Evolutionary conservation across 495 filamentous ascomycete genomes (phyloP), one percentile per base, ranked within the genome.

Genomic region (Hypoxylon perforatum): DNA sequence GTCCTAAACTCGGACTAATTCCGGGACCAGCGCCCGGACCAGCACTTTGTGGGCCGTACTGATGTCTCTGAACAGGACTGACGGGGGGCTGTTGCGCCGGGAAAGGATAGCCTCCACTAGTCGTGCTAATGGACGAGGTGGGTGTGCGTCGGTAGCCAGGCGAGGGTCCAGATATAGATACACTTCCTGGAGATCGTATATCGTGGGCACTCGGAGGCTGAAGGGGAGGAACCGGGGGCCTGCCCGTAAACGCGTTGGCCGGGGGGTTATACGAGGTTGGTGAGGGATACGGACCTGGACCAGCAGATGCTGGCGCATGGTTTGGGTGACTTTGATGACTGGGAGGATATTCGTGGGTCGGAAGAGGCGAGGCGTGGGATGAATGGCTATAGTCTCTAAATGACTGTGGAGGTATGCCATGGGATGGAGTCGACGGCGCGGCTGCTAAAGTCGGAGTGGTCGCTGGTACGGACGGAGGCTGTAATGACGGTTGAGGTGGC

Each of bases 51-150:
- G 75, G 74, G 28, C 80, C 77, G 69, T 82, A 82, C 48, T 79
- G 81, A 58, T 81, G 82, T 47, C 75, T 80, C 73, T 81, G 80
- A 60, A 79, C 73, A 52, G 81, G 81, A 62, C 80, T 82, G 22
- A 81, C 75, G n/a, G 85, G 82, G 52, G 79, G 82, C 54, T 84
- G 84, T 39, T 81, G 78, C n/a, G 77, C 74, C 44, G 78, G 74
- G 55, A 87, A 87, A 6, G 84, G 84, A 63, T 86, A 88, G 49
- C 82, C 81, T 52, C 70, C 77, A 72, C 75, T 76, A n/a, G 72
- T 65, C 11, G 65, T 73, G 65, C 77, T 77, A 49, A 78, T 46
- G 15, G 81, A 81, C 12, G 79, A 78, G 1, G 76, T 78, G 4
- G 81, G 81, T 25, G 79, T 81, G 38, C 78, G 82, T 51, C 81